phyloP scores from a whole-genome alignment of 805 yeast species.

The Ogataea paradorogensis region DNA sequence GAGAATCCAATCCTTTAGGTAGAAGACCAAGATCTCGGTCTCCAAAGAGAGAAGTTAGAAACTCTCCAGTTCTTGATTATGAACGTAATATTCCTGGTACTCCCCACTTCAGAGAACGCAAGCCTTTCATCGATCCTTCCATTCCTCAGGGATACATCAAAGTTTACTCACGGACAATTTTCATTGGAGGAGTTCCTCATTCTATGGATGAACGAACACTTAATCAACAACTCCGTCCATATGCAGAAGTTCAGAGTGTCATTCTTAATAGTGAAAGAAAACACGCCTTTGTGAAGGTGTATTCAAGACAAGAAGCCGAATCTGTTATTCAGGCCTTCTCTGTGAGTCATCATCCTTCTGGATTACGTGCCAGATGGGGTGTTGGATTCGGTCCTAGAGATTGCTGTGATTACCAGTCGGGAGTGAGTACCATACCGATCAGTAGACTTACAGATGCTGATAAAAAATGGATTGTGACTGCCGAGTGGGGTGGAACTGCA shows the following conservation, averaged over 20 bases:
- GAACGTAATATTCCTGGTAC: constrained; percentile 70
- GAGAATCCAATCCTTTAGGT: constrained; percentile 34
- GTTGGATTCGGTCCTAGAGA: constrained; percentile 99
- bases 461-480: constrained; percentile 78
- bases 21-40: constrained; percentile 56
- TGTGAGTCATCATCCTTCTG: constrained; percentile 54
- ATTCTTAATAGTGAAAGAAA: constrained; percentile 84
- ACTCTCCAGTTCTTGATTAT: constrained; percentile 41
- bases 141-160: constrained; percentile 77
- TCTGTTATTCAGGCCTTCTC: constrained; percentile 68
- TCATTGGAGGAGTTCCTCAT: constrained; percentile 90
- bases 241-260: constrained; percentile 88
- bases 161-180: constrained; percentile 85
- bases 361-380: constrained; percentile 92
- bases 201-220: constrained; percentile 75
- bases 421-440: constrained; percentile 83
- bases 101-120: constrained; percentile 73
- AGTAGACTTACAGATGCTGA: constrained; percentile 92
- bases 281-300: constrained; percentile 95
- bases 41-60: constrained; percentile 35
- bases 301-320: constrained; percentile 89
- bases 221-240: constrained; percentile 70
- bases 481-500: constrained; percentile 97
- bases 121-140: constrained; percentile 64
- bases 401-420: constrained; percentile 92